Evolutionary conservation across 768 basidiomycete species (phyloP).

Genomic region (Lactifluus pinguis): DNA sequence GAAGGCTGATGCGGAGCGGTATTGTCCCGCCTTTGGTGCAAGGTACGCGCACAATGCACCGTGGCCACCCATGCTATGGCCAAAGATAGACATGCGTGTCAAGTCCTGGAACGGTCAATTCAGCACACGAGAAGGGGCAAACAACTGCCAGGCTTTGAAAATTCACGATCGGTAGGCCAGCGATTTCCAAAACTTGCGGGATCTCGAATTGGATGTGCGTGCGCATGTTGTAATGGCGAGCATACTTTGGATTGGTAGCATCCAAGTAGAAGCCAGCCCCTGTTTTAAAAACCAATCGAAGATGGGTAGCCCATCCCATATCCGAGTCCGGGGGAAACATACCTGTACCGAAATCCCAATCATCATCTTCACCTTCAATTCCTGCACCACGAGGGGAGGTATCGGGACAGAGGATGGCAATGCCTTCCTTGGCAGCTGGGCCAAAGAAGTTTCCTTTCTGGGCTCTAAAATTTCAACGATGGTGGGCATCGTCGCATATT

Average conservation of each 20-base stretch:
- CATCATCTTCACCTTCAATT: constrained; percentile 66
- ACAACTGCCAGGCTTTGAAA: neutral
- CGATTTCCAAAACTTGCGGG: constrained; percentile 64
- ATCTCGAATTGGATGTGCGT: constrained; percentile 78
- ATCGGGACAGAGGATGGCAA: constrained; percentile 92
- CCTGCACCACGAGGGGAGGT: constrained; percentile 92
- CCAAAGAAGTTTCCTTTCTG: constrained; percentile 91
- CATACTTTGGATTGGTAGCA: constrained; percentile 68
- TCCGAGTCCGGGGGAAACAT: neutral
- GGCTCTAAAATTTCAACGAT: constrained; percentile 44
- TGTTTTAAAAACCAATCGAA: constrained; percentile 16
- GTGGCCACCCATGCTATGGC: constrained; percentile 98
- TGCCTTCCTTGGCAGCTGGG: constrained; percentile 75
- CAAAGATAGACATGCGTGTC: constrained; percentile 78
- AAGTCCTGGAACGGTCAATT: constrained; percentile 48
- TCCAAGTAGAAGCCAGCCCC: constrained; percentile 94
- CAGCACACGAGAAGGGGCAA: neutral
- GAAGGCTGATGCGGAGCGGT: constrained; percentile 85
- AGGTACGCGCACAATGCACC: constrained; percentile 91
- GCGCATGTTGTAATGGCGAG: constrained; percentile 82
- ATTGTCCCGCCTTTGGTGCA: constrained; percentile 57
- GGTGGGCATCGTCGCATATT: neutral
- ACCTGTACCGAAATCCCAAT: constrained; percentile 91
- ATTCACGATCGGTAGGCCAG: constrained; percentile 65
- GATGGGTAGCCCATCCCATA: neutral